Conservation (phyloP, 1,284 basidiomycete species). For the Phlebopus sp. region DNA sequence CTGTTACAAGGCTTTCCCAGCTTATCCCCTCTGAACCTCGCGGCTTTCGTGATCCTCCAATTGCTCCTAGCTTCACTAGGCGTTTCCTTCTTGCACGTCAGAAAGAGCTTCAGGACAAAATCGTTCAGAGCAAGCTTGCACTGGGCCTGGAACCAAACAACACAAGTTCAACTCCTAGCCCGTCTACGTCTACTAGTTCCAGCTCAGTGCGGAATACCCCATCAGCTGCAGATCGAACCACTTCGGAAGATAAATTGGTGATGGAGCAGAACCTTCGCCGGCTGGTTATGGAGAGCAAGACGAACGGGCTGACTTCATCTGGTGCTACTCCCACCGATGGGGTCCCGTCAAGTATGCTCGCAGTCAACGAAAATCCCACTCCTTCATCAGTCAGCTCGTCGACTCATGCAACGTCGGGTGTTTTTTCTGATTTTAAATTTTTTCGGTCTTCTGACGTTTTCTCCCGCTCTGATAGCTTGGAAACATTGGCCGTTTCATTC, state of each 20-base stretch:
- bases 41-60: neutral
- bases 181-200: neutral
- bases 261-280: conserved; percentile 41
- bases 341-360: neutral
- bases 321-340: neutral
- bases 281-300: conserved; percentile 42
- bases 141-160: neutral
- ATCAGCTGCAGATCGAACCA: neutral
- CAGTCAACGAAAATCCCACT: conserved; percentile 7
- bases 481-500: conserved; percentile 52
- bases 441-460: conserved; percentile 1
- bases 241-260: conserved; percentile 6
- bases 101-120: conserved; percentile 37
- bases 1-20: neutral
- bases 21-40: conserved; percentile 1
- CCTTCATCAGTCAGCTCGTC: neutral
- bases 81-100: conserved; percentile 26
- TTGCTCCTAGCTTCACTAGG: neutral
- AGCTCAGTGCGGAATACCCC: neutral
- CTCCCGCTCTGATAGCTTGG: conserved; percentile 27
- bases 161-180: neutral
- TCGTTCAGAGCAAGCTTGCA: conserved; percentile 14
- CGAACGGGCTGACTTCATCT: conserved; percentile 20
- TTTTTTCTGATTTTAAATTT: conserved; percentile 1
- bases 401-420: conserved; percentile 3